Percentiles rank a stretch among this genome's conserved stretches.
Conservation (phyloP, 2,329 filamentous ascomycete species). For the Lanzia echinophila region DNA sequence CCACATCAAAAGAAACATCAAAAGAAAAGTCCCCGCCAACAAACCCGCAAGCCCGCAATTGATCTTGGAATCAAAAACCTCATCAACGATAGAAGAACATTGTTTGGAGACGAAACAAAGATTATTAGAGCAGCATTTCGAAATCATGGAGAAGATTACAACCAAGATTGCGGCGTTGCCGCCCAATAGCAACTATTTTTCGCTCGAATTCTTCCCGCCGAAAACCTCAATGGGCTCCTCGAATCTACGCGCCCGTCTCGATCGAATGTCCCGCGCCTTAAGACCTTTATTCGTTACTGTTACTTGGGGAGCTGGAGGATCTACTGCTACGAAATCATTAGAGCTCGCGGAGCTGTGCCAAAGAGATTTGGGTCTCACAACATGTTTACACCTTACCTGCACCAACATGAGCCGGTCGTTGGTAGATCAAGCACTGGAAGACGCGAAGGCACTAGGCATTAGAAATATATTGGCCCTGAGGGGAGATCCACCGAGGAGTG, state of each 20-base stretch:
- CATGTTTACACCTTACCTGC: slow-evolving; percentile 92
- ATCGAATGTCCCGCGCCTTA: slow-evolving; percentile 88
- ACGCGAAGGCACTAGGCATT: slow-evolving; percentile 84
- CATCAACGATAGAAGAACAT: neutral
- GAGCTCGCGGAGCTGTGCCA: slow-evolving; percentile 95
- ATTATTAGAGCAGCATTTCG: neutral
- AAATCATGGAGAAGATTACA: slow-evolving; percentile 66
- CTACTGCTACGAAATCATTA: slow-evolving; percentile 82
- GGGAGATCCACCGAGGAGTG: slow-evolving; percentile 82
- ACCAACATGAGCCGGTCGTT: slow-evolving; percentile 90
- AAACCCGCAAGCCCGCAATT: neutral
- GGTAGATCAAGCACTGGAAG: slow-evolving; percentile 83
- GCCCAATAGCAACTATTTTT: slow-evolving; percentile 78
- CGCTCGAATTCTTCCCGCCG: slow-evolving; percentile 97
- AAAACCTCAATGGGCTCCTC: slow-evolving; percentile 95
- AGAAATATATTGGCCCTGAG: slow-evolving; percentile 88
- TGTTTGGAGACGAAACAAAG: neutral
- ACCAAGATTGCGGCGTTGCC: slow-evolving; percentile 91
- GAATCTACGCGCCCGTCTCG: slow-evolving; percentile 86
- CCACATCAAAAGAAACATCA: neutral
- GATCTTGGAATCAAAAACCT: neutral
- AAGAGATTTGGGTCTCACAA: slow-evolving; percentile 83
- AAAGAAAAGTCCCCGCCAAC: neutral
- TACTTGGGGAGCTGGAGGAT: slow-evolving; percentile 95
- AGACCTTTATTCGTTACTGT: slow-evolving; percentile 93